Evolutionary conservation across 306 rosid species (phyloP).

Genomic region (Quercus suber): DNA sequence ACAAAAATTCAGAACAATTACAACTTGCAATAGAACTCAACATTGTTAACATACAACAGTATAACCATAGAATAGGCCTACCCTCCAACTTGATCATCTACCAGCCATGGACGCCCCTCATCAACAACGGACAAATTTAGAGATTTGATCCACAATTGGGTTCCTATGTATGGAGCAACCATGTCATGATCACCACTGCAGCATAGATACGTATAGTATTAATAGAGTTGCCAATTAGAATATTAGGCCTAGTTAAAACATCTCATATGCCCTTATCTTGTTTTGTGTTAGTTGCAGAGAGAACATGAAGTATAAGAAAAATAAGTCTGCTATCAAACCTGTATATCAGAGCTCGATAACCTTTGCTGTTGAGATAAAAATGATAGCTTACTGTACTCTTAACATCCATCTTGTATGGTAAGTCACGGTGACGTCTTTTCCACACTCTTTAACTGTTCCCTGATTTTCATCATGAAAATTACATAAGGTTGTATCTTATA

Average conservation of each 20-base stretch:
- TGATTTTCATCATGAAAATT: not conserved
- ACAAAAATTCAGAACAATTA: not conserved
- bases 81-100: slow-evolving; percentile 46
- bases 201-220: not conserved
- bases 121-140: slow-evolving; percentile 38
- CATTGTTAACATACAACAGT: not conserved
- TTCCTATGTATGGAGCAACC: slow-evolving; percentile 32
- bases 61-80: not conserved
- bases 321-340: slow-evolving; percentile 24
- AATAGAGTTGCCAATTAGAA: too few relatives aligned
- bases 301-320: not conserved
- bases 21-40: not conserved
- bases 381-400: slow-evolving; percentile 35
- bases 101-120: slow-evolving; percentile 52
- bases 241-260: too few relatives aligned
- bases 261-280: not conserved
- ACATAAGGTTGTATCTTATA: not conserved
- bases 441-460: slow-evolving; percentile 3
- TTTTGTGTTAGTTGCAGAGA: not conserved
- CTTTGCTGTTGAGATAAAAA: slow-evolving; percentile 30
- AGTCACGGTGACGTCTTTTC: slow-evolving; percentile 11
- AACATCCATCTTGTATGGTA: slow-evolving; percentile 1
- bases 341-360: slow-evolving; percentile 46
- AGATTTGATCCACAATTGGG: slow-evolving; percentile 52
- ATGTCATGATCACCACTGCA: slow-evolving; percentile 59